Base-by-base conservation (phyloP, 1,284 basidiomycete genomes). In the Apiotrichum mycotoxinovorans region DNA sequence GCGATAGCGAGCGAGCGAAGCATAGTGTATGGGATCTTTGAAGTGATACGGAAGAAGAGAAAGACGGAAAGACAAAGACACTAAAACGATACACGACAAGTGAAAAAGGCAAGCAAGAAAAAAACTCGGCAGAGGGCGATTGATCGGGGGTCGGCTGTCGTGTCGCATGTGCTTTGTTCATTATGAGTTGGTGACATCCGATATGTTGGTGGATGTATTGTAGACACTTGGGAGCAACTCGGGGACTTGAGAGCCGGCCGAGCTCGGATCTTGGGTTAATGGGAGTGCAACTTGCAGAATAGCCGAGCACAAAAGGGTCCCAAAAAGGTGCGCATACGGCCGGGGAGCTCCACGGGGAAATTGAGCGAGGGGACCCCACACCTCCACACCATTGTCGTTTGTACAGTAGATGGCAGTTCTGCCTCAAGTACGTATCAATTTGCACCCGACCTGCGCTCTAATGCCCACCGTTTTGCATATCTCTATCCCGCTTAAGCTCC, bases 41-140 rank as follows among this genome's bases (percentile, higher is more conserved):
- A 52, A 22, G 35, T 22, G 51, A 48, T 12, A 49, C 47, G 43
- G 46, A 51, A 62, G 34, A 56, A 53, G 26, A 45, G 41, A 50
- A 23, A 35, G 33, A 53, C 48, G 44, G 41, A 50, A 23, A 35
- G 33, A 53, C 48, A 34, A 58, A 54, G 30, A 30, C 12, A 12
- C 30, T 30, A 30, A 12, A 30, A n/a, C n/a, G 30, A 30, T 30
- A 30, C 30, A 51, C 56, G 52, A 56, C 57, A 26, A n/a, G n/a
- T n/a, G n/a, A n/a, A 30, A 30, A 30, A 30, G 30, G 30, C 30
- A 30, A 30, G n/a, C n/a, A n/a, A n/a, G n/a, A 30, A 30, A 30
- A 30, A 30, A 7, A 30, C 30, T n/a, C n/a, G n/a, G n/a, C n/a
- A n/a, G 30, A 30, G 30, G 30, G 12, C 30, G 7, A 30, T 30